phyloP scores from a whole-genome alignment of 129 eudicot genomes.

The Centella asiatica region DNA sequence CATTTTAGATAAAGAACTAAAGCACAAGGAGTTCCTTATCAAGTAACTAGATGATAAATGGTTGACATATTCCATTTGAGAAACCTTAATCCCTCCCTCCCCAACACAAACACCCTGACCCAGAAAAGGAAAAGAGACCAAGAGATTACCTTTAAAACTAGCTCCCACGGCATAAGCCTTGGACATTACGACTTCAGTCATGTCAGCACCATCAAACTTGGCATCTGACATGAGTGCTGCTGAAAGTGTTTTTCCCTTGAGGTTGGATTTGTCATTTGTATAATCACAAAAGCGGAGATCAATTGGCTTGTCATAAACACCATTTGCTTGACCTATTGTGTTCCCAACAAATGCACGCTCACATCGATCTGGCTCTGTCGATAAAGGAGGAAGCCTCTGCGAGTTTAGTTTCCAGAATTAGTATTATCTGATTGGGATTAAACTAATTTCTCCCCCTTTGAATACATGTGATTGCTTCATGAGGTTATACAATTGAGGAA shows the following conservation, averaged over 20 bases:
- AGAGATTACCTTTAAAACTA: conserved; percentile 73
- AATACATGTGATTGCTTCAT: not conserved
- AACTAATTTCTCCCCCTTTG: not conserved
- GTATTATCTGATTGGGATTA: not conserved
- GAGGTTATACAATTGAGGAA: too few species aligned
- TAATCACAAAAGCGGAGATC: conserved; percentile 96
- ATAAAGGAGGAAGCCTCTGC: conserved; percentile 94
- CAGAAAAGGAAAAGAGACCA: too few species aligned
- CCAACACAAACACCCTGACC: too few species aligned
- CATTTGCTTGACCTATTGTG: conserved; percentile 98
- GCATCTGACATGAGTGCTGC: conserved; percentile 98
- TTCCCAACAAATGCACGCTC: conserved; percentile 91
- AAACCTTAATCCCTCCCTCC: too few species aligned
- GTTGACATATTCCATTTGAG: too few species aligned
- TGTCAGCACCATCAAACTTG: conserved; percentile 97
- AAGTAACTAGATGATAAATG: too few species aligned
- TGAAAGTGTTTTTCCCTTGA: conserved; percentile 87
- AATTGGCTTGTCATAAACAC: conserved; percentile 84
- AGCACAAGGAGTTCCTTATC: too few species aligned
- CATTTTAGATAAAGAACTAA: too few species aligned
- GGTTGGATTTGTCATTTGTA: conserved; percentile 82
- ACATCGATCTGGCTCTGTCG: conserved; percentile 81
- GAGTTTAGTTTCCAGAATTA: not conserved
- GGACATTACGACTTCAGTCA: conserved; percentile 97
- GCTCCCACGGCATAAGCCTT: conserved; percentile 99